Evolutionary conservation across 768 basidiomycete genomes (phyloP).

Genomic region (Psilocybe cubensis): DNA sequence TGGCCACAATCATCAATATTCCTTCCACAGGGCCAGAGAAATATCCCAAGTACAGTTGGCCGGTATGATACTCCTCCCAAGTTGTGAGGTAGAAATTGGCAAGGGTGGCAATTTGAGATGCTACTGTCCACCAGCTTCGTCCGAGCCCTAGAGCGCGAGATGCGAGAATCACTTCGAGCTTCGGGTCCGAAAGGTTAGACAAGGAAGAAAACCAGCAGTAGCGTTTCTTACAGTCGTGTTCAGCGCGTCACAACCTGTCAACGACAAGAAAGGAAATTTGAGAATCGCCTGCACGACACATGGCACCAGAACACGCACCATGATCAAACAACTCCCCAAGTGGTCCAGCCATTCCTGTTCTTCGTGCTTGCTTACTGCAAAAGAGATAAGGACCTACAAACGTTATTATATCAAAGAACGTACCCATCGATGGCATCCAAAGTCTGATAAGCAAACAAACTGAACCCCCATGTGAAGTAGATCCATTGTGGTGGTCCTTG

Average conservation of each 20-base stretch:
- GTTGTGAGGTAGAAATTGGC: constrained; percentile 84
- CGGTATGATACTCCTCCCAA: constrained; percentile 90
- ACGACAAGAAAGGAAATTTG: background rate
- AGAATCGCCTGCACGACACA: background rate
- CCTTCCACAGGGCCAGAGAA: constrained; percentile 98
- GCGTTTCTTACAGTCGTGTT: constrained; percentile 81
- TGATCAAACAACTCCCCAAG: constrained; percentile 99
- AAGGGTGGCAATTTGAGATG: constrained; percentile 76
- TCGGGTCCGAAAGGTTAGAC: background rate
- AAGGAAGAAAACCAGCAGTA: background rate
- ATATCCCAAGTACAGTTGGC: constrained; percentile 87
- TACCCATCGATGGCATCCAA: constrained; percentile 91
- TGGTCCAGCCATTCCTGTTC: constrained; percentile 97
- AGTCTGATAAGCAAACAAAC: constrained; percentile 90
- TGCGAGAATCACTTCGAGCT: constrained; percentile 88
- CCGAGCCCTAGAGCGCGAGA: constrained; percentile 88
- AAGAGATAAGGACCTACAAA: no score
- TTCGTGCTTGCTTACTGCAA: constrained; percentile 87
- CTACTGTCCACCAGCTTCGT: constrained; percentile 96
- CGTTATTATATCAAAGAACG: constrained; percentile 20
- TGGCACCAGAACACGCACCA: constrained; percentile 49
- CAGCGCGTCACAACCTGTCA: constrained; percentile 83
- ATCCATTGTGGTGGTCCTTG: constrained; percentile 80
- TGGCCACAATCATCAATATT: constrained; percentile 79
- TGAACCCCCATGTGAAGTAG: constrained; percentile 91